A percentile compares a stretch with the other conserved stretches of the same genome.
These are phyloP conservation scores for Lagenidium giganteum DNA, from an alignment of 352 stramenopile genomes.

Conservation along the genomic window DNA sequence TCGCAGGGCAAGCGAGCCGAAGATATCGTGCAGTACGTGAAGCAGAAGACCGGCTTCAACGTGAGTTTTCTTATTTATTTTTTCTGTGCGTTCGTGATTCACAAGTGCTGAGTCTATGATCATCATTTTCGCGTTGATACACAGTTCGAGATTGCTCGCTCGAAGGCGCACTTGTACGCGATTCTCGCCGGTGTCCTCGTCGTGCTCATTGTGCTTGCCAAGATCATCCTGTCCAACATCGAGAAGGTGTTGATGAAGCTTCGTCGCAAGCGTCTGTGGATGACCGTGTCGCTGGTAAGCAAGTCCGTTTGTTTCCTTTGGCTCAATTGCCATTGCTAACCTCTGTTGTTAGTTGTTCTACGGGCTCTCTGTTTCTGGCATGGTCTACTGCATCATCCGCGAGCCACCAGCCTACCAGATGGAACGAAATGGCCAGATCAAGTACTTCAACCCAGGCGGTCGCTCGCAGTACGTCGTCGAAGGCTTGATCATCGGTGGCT, in stretches of 20 bases:
- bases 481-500: conserved; percentile 71
- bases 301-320: not conserved
- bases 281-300: conserved; percentile 75
- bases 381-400: conserved; percentile 89
- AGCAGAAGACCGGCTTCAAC: conserved; percentile 79
- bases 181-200: conserved; percentile 26
- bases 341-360: conserved; percentile 58
- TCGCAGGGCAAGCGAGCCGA: conserved; percentile 68
- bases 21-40: conserved; percentile 61
- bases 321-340: not conserved
- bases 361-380: conserved; percentile 82
- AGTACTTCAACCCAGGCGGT: conserved; percentile 79
- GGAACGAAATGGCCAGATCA: conserved; percentile 78
- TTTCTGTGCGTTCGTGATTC: not conserved
- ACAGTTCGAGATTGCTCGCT: conserved; percentile 56
- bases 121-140: not conserved
- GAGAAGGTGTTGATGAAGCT: conserved; percentile 68
- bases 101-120: not conserved
- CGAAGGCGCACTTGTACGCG: conserved; percentile 64
- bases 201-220: conserved; percentile 32
- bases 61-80: conserved; percentile 26
- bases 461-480: conserved; percentile 83
- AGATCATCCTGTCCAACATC: conserved; percentile 65
- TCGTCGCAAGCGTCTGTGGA: conserved; percentile 81
- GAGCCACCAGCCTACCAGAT: conserved; percentile 67